Evolutionary conservation across 352 stramenopile species (phyloP), one percentile per base, ranked within the genome.

Genomic region (Phytophthora uliginosa): DNA sequence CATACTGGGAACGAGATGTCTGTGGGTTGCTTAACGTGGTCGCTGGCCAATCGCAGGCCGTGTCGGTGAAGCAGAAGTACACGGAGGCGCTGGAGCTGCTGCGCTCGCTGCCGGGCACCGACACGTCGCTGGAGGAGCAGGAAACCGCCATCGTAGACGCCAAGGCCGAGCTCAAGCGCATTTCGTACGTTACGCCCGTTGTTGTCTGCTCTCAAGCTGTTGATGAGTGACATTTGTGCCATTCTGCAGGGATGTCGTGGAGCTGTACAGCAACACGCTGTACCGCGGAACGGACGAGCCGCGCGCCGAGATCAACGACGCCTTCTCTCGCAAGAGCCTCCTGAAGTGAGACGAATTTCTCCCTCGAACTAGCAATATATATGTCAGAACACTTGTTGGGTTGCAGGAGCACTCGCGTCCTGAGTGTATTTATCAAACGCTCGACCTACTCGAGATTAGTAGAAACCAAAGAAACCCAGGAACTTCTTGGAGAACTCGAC

Each of bases 401-500:
- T 17, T 60, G 61, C 55, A 71, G 33, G 28, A 52, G n/a, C 28
- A 15, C 20, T 63, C 17, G 9, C 38, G 61, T 61, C 45, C n/a
- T 78, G 66, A 15, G 38, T 42, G 36, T 70, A 69, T 69, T 69
- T 76, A 59, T 69, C 33, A 66, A 59, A 45, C 18, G 48, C 36
- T 18, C 7, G 40, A 66, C 18, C 59, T 58, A 47, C 47, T 69
- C 52, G 59, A 52, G 42, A 31, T 76, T 92, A 96, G 74, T 95
- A 91, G 66, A 95, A 80, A 48, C 88, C 90, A 20, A 95, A 85
- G 63, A 78, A 85, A 52, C 71, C 82, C 33, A 96, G 74, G 66
- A 93, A 88, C 77, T 94, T 95, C 75, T 94, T 94, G 48, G 90
- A 96, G 71, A 95, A 93, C 71, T 96, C 90, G 18, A 96, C 86